Evolutionary conservation across 768 basidiomycete species (phyloP).

Genomic region (Boletus rufocinnamomeus): DNA sequence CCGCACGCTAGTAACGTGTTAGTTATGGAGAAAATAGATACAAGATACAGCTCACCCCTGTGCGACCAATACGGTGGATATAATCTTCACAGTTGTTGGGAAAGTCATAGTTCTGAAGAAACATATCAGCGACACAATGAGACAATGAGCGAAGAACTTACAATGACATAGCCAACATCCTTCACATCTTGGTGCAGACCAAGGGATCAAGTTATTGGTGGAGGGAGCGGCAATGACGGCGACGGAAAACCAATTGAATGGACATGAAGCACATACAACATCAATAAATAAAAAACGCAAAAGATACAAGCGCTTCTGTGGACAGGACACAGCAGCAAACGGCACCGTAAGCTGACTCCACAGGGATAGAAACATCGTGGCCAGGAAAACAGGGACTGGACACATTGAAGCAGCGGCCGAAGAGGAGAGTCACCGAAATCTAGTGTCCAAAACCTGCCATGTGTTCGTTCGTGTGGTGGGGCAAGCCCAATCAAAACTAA

Average conservation of each 20-base stretch:
- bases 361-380: slow-evolving; percentile 26
- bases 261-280: slow-evolving; percentile 37
- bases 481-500: slow-evolving; percentile 26
- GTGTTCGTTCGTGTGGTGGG: slow-evolving; percentile 23
- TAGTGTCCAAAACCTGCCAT: slow-evolving; percentile 26
- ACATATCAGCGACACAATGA: slow-evolving; percentile 8
- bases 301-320: slow-evolving; percentile 35
- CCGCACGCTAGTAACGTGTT: slow-evolving; percentile 66
- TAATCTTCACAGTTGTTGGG: slow-evolving; percentile 99
- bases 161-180: slow-evolving; percentile 97
- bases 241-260: slow-evolving; percentile 15
- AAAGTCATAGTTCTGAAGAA: slow-evolving; percentile 87
- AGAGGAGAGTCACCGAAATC: slow-evolving; percentile 28
- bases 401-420: slow-evolving; percentile 24
- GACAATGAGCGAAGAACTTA: slow-evolving; percentile 43
- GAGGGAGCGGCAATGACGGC: slow-evolving; percentile 23
- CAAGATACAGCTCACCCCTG: slow-evolving; percentile 60
- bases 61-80: slow-evolving; percentile 98
- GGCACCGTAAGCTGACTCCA: slow-evolving; percentile 17
- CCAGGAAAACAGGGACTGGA: slow-evolving; percentile 29
- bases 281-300: slow-evolving; percentile 33
- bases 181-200: slow-evolving; percentile 79
- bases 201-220: slow-evolving; percentile 34
- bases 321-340: slow-evolving; percentile 30
- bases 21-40: slow-evolving; percentile 4